Percentiles rank a stretch among this genome's conserved stretches.
Evolutionary conservation across 163 green algal species (phyloP).

Genomic region (Volvox carteri): DNA sequence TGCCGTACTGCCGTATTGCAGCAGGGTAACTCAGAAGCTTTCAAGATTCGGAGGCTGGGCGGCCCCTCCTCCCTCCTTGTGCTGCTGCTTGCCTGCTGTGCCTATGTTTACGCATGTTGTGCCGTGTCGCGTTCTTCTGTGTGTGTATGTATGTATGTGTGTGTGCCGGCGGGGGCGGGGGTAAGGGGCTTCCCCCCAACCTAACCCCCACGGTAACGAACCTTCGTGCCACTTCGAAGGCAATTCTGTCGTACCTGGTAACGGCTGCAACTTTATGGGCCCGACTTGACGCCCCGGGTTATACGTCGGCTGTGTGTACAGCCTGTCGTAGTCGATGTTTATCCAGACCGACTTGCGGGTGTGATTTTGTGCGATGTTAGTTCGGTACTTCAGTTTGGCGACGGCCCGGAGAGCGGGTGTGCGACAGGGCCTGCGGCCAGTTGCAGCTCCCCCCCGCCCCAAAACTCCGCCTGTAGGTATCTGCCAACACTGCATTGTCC

Average conservation of each 20-base stretch:
- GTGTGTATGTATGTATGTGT: too few relatives aligned
- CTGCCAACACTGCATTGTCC: slow-evolving; percentile 20
- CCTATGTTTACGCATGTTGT: too few relatives aligned
- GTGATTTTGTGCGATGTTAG: slow-evolving; percentile 54
- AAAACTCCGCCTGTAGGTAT: background rate
- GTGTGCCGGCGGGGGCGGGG: too few relatives aligned
- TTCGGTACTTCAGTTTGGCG: slow-evolving; percentile 34
- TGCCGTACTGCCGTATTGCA: too few relatives aligned
- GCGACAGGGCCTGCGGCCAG: background rate
- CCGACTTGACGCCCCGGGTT: slow-evolving; percentile 31
- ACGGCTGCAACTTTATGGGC: background rate
- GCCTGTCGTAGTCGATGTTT: slow-evolving; percentile 46
- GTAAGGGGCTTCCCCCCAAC: too few relatives aligned
- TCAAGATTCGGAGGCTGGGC: too few relatives aligned
- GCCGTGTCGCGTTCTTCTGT: too few relatives aligned
- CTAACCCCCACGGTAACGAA: too few relatives aligned
- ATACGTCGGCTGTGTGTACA: slow-evolving; percentile 36
- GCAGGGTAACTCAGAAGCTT: too few relatives aligned
- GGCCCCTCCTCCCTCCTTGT: too few relatives aligned
- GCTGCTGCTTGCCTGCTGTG: too few relatives aligned
- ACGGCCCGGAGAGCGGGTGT: background rate
- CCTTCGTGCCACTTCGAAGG: too few relatives aligned
- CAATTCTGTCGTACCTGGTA: slow-evolving; percentile 42
- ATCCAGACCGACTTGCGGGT: slow-evolving; percentile 7
- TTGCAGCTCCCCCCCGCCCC: background rate